phyloP scores from a whole-genome alignment of 768 basidiomycete species.

The Collybiopsis luxurians region DNA sequence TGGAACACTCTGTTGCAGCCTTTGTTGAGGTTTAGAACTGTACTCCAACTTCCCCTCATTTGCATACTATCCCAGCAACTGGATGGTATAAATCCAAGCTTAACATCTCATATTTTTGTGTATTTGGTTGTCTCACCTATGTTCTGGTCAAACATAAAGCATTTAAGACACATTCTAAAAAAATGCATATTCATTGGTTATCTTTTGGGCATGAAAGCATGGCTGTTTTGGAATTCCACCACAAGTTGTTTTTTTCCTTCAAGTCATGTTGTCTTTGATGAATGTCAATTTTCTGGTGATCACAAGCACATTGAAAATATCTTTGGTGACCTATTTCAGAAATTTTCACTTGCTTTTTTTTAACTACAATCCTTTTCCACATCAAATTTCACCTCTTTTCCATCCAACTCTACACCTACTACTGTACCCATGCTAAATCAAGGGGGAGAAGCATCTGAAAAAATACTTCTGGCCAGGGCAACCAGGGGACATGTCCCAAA shows the following conservation, averaged over 20 bases:
- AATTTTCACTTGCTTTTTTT: not conserved
- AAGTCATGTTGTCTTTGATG: conserved; percentile 29
- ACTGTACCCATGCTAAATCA: not conserved
- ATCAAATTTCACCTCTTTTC: too few relatives aligned
- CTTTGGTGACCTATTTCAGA: not conserved
- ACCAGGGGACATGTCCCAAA: too few relatives aligned
- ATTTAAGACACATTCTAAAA: conserved; percentile 23
- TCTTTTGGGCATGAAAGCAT: conserved; percentile 26
- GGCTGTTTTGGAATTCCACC: conserved; percentile 30
- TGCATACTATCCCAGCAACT: conserved; percentile 5
- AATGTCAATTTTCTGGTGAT: conserved; percentile 24
- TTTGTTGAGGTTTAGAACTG: conserved; percentile 20
- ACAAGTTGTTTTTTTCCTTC: conserved; percentile 25
- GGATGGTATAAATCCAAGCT: conserved; percentile 11
- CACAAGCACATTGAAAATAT: not conserved
- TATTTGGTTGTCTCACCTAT: conserved; percentile 37
- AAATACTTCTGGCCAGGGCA: too few relatives aligned
- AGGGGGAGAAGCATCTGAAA: too few relatives aligned
- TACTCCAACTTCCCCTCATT: conserved; percentile 10
- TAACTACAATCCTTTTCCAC: too few relatives aligned
- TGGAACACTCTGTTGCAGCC: conserved; percentile 22
- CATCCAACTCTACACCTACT: too few relatives aligned
- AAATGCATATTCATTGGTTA: conserved; percentile 39
- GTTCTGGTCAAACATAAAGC: conserved; percentile 30
- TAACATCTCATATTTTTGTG: conserved; percentile 25